These are phyloP conservation scores for Cordyceps javanica DNA, from an alignment of 2,329 filamentous ascomycete genomes.

Conservation along the genomic window DNA sequence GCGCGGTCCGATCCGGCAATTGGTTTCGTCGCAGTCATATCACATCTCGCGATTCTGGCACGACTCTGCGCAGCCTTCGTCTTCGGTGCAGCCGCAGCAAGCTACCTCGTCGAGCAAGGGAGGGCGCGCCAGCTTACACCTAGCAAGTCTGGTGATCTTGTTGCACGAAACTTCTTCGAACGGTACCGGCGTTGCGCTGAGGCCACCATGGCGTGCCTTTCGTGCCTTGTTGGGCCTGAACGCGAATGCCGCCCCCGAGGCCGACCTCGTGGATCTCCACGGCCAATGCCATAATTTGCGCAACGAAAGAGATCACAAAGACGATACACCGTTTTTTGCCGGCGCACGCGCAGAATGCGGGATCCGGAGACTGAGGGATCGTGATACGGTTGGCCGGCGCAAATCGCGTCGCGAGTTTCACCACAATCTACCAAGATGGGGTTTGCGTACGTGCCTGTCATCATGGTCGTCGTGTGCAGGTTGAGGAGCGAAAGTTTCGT, in stretches of 20 bases:
- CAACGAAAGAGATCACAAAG: neutral
- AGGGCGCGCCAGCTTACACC: neutral
- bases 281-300: neutral
- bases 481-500: neutral
- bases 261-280: too few species aligned
- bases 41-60: neutral
- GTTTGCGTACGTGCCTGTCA: neutral
- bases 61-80: neutral
- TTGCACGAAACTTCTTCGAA: neutral
- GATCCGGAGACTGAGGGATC: neutral
- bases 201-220: neutral
- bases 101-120: too few species aligned
- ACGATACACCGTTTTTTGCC: neutral
- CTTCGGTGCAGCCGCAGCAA: too few species aligned
- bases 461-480: neutral
- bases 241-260: neutral
- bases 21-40: neutral
- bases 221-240: neutral
- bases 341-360: neutral
- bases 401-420: neutral
- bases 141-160: neutral
- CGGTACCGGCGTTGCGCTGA: neutral
- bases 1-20: neutral
- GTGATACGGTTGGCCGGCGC: neutral
- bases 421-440: neutral